Conservation (phyloP, 108 stramenopile species). For the Tribonema minus region DNA sequence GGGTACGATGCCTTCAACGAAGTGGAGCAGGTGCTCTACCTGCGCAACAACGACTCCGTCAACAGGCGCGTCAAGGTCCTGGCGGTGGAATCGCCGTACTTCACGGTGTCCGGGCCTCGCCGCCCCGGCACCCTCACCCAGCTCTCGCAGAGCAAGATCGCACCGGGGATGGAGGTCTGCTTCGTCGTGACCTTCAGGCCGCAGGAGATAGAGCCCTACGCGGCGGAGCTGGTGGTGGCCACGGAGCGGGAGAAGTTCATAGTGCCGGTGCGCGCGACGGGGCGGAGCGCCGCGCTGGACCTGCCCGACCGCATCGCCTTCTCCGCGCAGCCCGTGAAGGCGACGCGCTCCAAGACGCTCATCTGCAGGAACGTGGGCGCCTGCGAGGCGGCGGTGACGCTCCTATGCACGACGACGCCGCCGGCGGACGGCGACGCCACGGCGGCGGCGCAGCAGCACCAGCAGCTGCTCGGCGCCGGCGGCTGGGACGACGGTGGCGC, state of each 20-base stretch:
- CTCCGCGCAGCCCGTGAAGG: slow-evolving; percentile 52
- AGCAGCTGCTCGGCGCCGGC: too few relatives aligned
- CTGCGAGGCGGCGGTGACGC: slow-evolving; percentile 32
- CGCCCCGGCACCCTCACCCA: slow-evolving; percentile 39
- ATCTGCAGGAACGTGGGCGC: slow-evolving; percentile 61
- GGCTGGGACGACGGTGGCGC: too few relatives aligned
- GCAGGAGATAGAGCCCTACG: slow-evolving; percentile 60
- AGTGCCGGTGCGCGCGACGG: slow-evolving; percentile 57
- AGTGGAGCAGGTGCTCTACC: slow-evolving; percentile 36
- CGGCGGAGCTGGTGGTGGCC: slow-evolving; percentile 52
- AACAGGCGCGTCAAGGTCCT: slow-evolving; percentile 58
- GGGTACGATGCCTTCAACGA: slow-evolving; percentile 53
- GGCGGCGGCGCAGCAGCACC: too few relatives aligned
- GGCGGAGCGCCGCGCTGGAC: slow-evolving; percentile 53
- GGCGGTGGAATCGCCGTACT: slow-evolving; percentile 53
- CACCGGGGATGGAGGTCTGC: slow-evolving; percentile 64
- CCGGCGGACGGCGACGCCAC: too few relatives aligned
- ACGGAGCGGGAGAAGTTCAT: slow-evolving; percentile 66
- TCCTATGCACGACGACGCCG: too few relatives aligned
- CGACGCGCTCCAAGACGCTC: slow-evolving; percentile 37
- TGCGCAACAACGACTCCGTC: slow-evolving; percentile 59
- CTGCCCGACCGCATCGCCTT: slow-evolving; percentile 62
- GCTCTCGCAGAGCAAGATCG: slow-evolving; percentile 52
- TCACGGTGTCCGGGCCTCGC: slow-evolving; percentile 52
- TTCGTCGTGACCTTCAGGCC: slow-evolving; percentile 61